phyloP scores from a whole-genome alignment of 805 yeast species.

The Nakazawaea ernobii region DNA sequence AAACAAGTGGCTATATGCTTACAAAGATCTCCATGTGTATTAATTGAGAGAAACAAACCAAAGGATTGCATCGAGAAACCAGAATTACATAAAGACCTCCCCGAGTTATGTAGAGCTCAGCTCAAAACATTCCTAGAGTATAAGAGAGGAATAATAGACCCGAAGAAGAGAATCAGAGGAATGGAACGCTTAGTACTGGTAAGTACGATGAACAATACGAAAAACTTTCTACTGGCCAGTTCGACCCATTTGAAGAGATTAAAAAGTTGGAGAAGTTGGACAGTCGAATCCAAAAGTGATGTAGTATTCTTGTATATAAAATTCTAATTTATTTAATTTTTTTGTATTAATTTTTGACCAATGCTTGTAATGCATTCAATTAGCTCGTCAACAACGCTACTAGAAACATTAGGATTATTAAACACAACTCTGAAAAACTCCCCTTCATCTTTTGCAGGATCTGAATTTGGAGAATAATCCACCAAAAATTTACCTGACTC shows the following conservation, averaged over 20 bases:
- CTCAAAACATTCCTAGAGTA: constrained; percentile 86
- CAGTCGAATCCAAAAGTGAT: constrained; percentile 36
- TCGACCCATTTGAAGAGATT: constrained; percentile 78
- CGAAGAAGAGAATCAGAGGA: constrained; percentile 91
- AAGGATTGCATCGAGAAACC: constrained; percentile 83
- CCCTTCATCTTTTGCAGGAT: constrained; percentile 36
- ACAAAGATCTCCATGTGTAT: constrained; percentile 94
- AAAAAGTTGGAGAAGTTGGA: constrained; percentile 60
- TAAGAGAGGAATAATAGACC: constrained; percentile 84
- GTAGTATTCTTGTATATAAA: not conserved
- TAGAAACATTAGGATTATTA: constrained; percentile 58
- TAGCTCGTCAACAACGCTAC: constrained; percentile 38
- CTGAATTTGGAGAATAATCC: constrained; percentile 72
- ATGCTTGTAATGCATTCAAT: constrained; percentile 31
- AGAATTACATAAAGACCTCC: constrained; percentile 66
- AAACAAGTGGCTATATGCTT: constrained; percentile 94
- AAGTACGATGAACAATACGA: constrained; percentile 85
- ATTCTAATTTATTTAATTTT: not conserved
- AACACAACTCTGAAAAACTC: constrained; percentile 84
- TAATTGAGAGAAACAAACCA: constrained; percentile 85
- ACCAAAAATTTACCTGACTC: constrained; percentile 60
- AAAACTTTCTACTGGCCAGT: constrained; percentile 73
- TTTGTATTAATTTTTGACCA: constrained; percentile 20
- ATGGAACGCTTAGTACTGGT: constrained; percentile 90
- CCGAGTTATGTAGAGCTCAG: constrained; percentile 83